Base-by-base conservation (phyloP, 2,329 filamentous ascomycete species). In the Ophiostoma pallidulum region DNA sequence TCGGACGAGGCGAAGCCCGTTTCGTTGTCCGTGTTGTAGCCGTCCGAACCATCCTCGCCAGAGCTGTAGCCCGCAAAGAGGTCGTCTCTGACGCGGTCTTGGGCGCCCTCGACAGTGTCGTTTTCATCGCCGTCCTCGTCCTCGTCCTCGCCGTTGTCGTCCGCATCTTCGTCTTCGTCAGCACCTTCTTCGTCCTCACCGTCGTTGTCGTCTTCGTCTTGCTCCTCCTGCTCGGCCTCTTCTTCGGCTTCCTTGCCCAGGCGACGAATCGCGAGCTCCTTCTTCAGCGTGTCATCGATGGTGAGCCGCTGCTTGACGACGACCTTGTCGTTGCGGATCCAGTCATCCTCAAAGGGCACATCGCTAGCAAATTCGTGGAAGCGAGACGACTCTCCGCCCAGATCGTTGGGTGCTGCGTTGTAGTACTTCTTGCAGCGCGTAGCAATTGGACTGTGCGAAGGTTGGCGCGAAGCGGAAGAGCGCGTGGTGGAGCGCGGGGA, bases 301-400 rank as follows among this genome's bases (percentile, higher is more conserved):
- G 90, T 97, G 33, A 98, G 73, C 59, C 86, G 88, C 31, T 53
- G 49, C 48, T 74, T 74, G 54, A 80, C 71, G 28, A 77, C 75
- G 8, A 75, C 72, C 29, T 77, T 71, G 58, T 86, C 83, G 48
- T 84, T 80, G 14, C 71, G 71, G 26, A 94, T 86, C 92, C 92
- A 98, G 58, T 95, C 90, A 49, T 96, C 90, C 52, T 92, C 85
- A 50, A 87, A 80, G 35, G 84, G 74, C 49, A 81, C 75, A 42
- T 86, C 89, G 61, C 84, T 89, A 37, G 87, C 91, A 62, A 97
- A 97, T 59, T 95, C 91, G 62, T 96, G 87, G 61, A 96, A 97
- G 41, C 69, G 79, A 60, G 68, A 80, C 22, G 72, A 71, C 53
- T 82, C 77, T 35, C 68, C 69, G 32, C 68, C 66, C 37, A 78